Evolutionary conservation across 352 stramenopile species (phyloP).

Genomic region (Globisporangium canariense): DNA sequence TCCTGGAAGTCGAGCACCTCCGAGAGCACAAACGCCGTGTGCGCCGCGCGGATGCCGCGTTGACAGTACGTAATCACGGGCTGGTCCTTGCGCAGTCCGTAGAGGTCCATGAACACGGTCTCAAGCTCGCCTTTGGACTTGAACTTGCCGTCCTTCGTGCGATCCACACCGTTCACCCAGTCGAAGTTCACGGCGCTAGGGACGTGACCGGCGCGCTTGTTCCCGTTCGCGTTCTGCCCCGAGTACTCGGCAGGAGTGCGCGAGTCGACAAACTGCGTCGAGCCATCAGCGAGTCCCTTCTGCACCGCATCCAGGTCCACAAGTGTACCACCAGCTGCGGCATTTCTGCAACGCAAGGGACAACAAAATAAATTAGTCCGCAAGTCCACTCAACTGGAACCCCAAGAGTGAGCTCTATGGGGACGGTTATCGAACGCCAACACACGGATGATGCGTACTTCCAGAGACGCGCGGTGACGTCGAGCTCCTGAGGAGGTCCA

Average conservation of each 20-base stretch:
- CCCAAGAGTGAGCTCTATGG: neutral
- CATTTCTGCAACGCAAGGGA: neutral
- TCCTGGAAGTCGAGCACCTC: slow-evolving; percentile 49
- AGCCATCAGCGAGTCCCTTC: slow-evolving; percentile 18
- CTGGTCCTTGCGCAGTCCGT: slow-evolving; percentile 38
- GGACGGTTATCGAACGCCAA: too few relatives aligned
- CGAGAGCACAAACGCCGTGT: slow-evolving; percentile 67
- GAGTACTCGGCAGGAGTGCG: slow-evolving; percentile 37
- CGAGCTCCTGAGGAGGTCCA: slow-evolving; percentile 3
- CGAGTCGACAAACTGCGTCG: slow-evolving; percentile 35
- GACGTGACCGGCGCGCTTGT: slow-evolving; percentile 49
- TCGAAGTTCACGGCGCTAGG: slow-evolving; percentile 73
- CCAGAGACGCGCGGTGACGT: slow-evolving; percentile 5
- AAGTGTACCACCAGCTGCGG: slow-evolving; percentile 14
- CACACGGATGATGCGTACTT: slow-evolving; percentile 10
- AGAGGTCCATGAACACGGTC: slow-evolving; percentile 32
- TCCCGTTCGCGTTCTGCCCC: slow-evolving; percentile 33
- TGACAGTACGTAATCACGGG: slow-evolving; percentile 73
- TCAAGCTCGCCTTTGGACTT: slow-evolving; percentile 58
- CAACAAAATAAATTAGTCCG: too few relatives aligned
- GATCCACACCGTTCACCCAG: slow-evolving; percentile 60
- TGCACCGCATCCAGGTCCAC: slow-evolving; percentile 33
- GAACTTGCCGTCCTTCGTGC: slow-evolving; percentile 45
- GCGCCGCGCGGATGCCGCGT: slow-evolving; percentile 58
- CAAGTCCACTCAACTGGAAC: too few relatives aligned